Evolutionary conservation across 106 monocot species (phyloP), one percentile per base, ranked within the genome.

Genomic region (Acorus gramineus): DNA sequence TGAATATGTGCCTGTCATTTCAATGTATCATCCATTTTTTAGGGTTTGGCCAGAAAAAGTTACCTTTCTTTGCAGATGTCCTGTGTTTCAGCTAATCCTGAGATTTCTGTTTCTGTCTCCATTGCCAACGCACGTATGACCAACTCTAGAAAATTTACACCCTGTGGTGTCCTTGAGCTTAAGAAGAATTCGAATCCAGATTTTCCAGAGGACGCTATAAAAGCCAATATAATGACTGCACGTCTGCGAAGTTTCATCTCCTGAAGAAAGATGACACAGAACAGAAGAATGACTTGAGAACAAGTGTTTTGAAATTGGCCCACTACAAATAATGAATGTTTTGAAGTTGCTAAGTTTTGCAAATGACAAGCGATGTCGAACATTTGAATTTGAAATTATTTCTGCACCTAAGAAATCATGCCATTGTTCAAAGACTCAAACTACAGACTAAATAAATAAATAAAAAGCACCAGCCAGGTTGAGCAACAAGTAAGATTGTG

Each of bases 161-260:
- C 74, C 55, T 69, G 64, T 11, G 68, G 48, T 46, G 68, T 72
- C 4, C 66, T 63, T 57, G 86, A 47, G 59, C 54, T 77, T 68
- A 90, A 52, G 56, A 90, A 80, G 47, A 95, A 50, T 56, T 95
- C 78, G 61, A 87, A 84, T 46, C 95, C 87, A 56, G 59, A 65
- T 70, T 72, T 73, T 13, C 90, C 81, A 14, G 60, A 77, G 50
- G 90, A 82, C 70, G 95, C 90, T 62, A 95, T 80, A 76, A 87
- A 85, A 14, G 90, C 95, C 69, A 95, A 57, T 45, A 90, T 14
- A 55, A 81, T 79, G 52, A 90, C 78, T 56, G 76, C 80, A 46
- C 76, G 73, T 62, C 68, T 82, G 44, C 76, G 71, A 66, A 90
- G 80, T 69, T 79, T 82, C 28, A 86, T 70, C 12, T 80, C 90